phyloP scores from a whole-genome alignment of 805 yeast species.

The Candida ascalaphidarum region DNA sequence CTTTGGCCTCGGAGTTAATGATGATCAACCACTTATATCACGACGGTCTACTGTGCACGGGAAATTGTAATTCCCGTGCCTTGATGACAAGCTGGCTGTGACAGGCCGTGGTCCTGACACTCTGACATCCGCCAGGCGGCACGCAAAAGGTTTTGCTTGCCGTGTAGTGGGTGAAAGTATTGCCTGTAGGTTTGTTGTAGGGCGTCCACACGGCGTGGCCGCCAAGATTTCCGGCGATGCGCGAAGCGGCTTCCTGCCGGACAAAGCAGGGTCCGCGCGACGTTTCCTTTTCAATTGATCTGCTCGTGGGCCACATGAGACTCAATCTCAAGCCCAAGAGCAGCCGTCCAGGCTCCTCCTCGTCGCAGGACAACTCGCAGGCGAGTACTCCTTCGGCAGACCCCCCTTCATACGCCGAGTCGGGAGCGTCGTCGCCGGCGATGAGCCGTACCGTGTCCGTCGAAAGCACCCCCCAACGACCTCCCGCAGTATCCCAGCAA shows the following conservation, averaged over 20 bases:
- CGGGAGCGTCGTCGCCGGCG: slow-evolving; percentile 6
- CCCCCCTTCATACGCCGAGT: slow-evolving; percentile 15
- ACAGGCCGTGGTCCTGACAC: slow-evolving; percentile 49
- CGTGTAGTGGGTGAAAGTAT: too few species aligned
- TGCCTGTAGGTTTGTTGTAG: too few species aligned
- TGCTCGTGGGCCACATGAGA: too few species aligned
- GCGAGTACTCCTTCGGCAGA: slow-evolving; percentile 4
- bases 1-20: slow-evolving; percentile 35
- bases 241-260: too few species aligned
- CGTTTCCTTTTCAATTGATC: too few species aligned
- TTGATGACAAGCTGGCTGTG: slow-evolving; percentile 41
- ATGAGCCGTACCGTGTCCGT: neutral
- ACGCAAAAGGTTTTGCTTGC: too few species aligned
- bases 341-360: neutral
- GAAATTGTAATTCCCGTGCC: slow-evolving; percentile 35
- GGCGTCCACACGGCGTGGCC: too few species aligned
- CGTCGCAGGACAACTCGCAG: neutral
- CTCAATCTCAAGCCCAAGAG: too few species aligned
- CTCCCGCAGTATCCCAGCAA: slow-evolving; percentile 1
- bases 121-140: too few species aligned
- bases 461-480: neutral
- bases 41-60: slow-evolving; percentile 45
- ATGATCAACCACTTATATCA: slow-evolving; percentile 40
- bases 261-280: too few species aligned
- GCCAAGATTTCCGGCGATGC: too few species aligned